A percentile compares a stretch with the other conserved stretches of the same genome.
Evolutionary conservation across 139 green algal species (phyloP).

Genomic region (Ettlia oleoabundans): DNA sequence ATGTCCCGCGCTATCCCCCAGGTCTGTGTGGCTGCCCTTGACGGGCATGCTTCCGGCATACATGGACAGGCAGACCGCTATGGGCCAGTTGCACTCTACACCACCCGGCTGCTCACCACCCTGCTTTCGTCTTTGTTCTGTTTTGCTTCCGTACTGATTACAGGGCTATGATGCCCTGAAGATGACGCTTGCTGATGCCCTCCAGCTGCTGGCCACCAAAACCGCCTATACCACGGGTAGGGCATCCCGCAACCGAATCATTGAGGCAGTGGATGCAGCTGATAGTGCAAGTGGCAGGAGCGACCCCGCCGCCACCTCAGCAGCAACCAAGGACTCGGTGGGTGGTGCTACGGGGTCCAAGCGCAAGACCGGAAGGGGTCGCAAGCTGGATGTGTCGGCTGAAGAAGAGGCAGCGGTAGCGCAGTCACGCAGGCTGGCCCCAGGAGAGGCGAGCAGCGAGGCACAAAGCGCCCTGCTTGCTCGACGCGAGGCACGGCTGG

Average conservation of each 20-base stretch:
- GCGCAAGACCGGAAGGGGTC: too few relatives aligned
- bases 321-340: neutral
- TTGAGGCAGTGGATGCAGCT: too few relatives aligned
- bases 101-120: too few relatives aligned
- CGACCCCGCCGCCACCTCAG: too few relatives aligned
- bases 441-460: too few relatives aligned
- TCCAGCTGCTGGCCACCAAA: constrained; percentile 43
- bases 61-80: neutral
- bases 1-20: constrained; percentile 30
- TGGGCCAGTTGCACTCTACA: neutral
- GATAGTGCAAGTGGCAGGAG: neutral
- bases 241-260: neutral
- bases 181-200: constrained; percentile 36
- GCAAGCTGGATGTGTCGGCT: too few relatives aligned
- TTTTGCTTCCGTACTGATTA: too few relatives aligned
- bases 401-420: too few relatives aligned
- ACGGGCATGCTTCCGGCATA: neutral
- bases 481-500: neutral
- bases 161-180: constrained; percentile 14
- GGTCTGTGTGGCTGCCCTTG: neutral
- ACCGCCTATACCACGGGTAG: neutral
- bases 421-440: too few relatives aligned
- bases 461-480: neutral
- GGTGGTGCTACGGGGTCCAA: neutral
- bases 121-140: too few relatives aligned